Conservation (phyloP, 768 basidiomycete genomes). For the Auricularia heimuer region DNA sequence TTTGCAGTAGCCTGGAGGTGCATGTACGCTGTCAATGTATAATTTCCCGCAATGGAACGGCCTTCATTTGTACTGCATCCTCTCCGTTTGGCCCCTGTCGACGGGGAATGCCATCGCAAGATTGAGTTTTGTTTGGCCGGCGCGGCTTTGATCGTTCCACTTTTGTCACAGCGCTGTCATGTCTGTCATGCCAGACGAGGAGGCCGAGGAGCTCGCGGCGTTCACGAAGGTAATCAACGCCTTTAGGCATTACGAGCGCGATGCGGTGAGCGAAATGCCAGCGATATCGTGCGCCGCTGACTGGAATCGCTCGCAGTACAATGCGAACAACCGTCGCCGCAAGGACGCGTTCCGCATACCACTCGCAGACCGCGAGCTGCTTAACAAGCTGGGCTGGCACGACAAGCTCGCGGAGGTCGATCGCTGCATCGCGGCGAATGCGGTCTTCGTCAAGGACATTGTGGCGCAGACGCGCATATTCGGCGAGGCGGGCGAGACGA, state of each 20-base stretch:
- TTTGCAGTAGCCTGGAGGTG: neutral
- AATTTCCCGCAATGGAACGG: neutral
- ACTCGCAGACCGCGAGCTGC: conserved; percentile 54
- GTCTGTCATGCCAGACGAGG: conserved; percentile 5
- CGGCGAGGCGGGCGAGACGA: conserved; percentile 35
- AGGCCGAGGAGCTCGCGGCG: conserved; percentile 51
- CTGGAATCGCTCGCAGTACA: conserved; percentile 28
- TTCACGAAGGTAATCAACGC: conserved; percentile 68
- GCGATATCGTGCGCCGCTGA: neutral
- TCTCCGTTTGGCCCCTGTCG: neutral
- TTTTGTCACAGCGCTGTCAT: neutral
- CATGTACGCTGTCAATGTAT: neutral
- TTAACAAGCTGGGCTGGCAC: conserved; percentile 63
- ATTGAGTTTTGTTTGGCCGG: neutral
- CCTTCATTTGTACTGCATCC: neutral
- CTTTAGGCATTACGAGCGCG: conserved; percentile 65
- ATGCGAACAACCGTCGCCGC: conserved; percentile 55
- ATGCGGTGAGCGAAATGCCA: conserved; percentile 43
- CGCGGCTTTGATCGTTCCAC: neutral
- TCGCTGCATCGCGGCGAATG: conserved; percentile 68
- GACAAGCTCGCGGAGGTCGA: conserved; percentile 74
- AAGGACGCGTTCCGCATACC: conserved; percentile 71
- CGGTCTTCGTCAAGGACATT: conserved; percentile 64
- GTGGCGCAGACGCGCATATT: conserved; percentile 78
- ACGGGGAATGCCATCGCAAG: neutral